These are phyloP conservation scores for Coccomyxa sp. DNA, from an alignment of 139 green algal species.

Conservation along the genomic window DNA sequence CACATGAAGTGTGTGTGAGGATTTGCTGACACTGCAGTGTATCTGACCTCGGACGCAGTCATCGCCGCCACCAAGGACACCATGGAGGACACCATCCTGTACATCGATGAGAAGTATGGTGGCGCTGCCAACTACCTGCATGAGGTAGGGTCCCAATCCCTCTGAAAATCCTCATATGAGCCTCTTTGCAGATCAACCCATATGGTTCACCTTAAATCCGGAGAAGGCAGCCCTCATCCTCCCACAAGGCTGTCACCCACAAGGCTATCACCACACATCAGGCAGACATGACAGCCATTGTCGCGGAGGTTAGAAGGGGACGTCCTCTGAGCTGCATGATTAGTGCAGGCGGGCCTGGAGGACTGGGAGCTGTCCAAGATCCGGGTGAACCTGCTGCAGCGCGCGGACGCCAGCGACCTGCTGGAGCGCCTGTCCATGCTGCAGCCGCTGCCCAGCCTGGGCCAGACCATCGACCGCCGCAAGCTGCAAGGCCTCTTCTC, in stretches of 20 bases:
- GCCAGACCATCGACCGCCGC: background rate
- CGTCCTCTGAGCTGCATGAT: background rate
- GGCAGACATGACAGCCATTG: too few relatives aligned
- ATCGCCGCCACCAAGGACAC: conserved; percentile 33
- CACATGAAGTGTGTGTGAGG: too few relatives aligned
- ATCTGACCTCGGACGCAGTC: conserved; percentile 38
- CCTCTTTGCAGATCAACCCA: too few relatives aligned
- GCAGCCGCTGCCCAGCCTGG: background rate
- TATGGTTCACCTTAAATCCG: too few relatives aligned
- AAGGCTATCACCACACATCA: too few relatives aligned
- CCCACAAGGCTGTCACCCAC: too few relatives aligned
- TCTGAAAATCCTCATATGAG: too few relatives aligned
- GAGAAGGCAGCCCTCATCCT: too few relatives aligned
- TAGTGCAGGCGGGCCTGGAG: conserved; percentile 2
- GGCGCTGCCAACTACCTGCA: conserved; percentile 3
- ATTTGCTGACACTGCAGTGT: conserved; percentile 11
- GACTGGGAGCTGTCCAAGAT: conserved; percentile 12
- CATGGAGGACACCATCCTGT: conserved; percentile 38
- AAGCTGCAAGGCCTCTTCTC: too few relatives aligned
- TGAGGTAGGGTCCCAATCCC: background rate
- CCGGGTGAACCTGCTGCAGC: conserved; percentile 15
- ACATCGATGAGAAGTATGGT: conserved; percentile 28
- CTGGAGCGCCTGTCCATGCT: conserved; percentile 8
- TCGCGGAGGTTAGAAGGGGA: too few relatives aligned
- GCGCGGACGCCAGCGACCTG: conserved; percentile 10